Evolutionary conservation across 1,284 basidiomycete genomes (phyloP).

Genomic region (Cryptococcus sp.): DNA sequence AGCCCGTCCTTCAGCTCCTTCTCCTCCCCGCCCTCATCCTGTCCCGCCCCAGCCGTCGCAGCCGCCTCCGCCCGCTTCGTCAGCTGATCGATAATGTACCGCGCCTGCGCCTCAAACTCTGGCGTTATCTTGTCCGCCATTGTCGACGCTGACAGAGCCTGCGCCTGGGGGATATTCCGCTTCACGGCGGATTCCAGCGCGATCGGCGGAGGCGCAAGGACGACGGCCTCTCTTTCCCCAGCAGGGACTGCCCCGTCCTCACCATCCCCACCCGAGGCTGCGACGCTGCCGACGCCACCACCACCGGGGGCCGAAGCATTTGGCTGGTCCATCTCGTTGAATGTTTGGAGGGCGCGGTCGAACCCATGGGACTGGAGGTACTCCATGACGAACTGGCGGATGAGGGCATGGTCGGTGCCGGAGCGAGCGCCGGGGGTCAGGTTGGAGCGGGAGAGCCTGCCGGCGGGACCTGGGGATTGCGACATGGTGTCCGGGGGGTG

Average conservation of each 20-base stretch:
- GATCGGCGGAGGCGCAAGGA: conserved; percentile 40
- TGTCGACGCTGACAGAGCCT: conserved; percentile 43
- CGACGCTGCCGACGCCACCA: conserved; percentile 54
- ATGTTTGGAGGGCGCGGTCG: conserved; percentile 67
- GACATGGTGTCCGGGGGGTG: conserved; percentile 25
- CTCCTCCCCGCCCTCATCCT: conserved; percentile 55
- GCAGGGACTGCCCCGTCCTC: conserved; percentile 29
- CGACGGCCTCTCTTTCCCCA: conserved; percentile 38
- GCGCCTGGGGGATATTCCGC: conserved; percentile 55
- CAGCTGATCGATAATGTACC: conserved; percentile 46
- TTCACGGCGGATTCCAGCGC: conserved; percentile 43
- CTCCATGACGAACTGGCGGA: conserved; percentile 65
- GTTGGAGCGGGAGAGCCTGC: conserved; percentile 24
- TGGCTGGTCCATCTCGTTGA: conserved; percentile 54
- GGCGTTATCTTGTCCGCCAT: conserved; percentile 44
- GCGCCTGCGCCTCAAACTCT: conserved; percentile 49
- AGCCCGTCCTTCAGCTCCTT: conserved; percentile 44
- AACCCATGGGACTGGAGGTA: conserved; percentile 82
- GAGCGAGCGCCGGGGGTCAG: conserved; percentile 1
- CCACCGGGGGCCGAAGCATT: conserved; percentile 38
- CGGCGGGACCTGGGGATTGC: conserved; percentile 27
- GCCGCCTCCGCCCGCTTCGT: conserved; percentile 59
- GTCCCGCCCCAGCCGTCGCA: conserved; percentile 64
- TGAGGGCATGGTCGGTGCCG: conserved; percentile 29
- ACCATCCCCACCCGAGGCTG: conserved; percentile 54